Evolutionary conservation across 1,284 basidiomycete genomes (phyloP).

Genomic region (Butyriboletus appendiculatus): DNA sequence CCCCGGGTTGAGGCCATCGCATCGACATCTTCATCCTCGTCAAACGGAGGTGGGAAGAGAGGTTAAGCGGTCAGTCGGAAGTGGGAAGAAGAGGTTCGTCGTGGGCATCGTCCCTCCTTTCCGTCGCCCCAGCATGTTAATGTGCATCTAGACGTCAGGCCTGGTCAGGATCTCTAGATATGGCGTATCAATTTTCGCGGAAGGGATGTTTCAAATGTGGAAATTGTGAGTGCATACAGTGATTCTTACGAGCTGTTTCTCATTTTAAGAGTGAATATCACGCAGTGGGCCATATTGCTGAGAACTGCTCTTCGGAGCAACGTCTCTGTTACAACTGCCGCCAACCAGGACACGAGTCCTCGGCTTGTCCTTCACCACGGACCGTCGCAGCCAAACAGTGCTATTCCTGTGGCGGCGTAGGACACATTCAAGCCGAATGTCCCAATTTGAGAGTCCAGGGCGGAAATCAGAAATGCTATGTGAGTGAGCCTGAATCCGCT

Average conservation of each 20-base stretch:
- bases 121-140: conserved; percentile 7
- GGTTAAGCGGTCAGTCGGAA: conserved; percentile 46
- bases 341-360: conserved; percentile 88
- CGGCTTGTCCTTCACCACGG: conserved; percentile 82
- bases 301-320: conserved; percentile 84
- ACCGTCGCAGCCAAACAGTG: conserved; percentile 55
- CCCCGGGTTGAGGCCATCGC: conserved; percentile 28
- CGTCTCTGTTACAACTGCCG: conserved; percentile 93
- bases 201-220: conserved; percentile 89
- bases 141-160: conserved; percentile 21
- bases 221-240: conserved; percentile 57
- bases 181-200: conserved; percentile 79
- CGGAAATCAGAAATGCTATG: conserved; percentile 81
- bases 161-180: conserved; percentile 40
- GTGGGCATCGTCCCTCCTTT: not conserved
- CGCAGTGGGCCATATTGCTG: conserved; percentile 89
- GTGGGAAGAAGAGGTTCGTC: conserved; percentile 44
- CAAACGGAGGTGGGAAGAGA: conserved; percentile 44
- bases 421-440: conserved; percentile 82
- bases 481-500: conserved; percentile 40
- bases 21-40: conserved; percentile 44
- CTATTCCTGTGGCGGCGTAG: conserved; percentile 77
- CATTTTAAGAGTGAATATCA: conserved; percentile 18
- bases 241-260: conserved; percentile 16
- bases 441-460: conserved; percentile 74